Evolutionary conservation across 768 basidiomycete genomes (phyloP), one percentile per base, ranked within the genome.

Genomic region (Strobilomyces echinocephalus): DNA sequence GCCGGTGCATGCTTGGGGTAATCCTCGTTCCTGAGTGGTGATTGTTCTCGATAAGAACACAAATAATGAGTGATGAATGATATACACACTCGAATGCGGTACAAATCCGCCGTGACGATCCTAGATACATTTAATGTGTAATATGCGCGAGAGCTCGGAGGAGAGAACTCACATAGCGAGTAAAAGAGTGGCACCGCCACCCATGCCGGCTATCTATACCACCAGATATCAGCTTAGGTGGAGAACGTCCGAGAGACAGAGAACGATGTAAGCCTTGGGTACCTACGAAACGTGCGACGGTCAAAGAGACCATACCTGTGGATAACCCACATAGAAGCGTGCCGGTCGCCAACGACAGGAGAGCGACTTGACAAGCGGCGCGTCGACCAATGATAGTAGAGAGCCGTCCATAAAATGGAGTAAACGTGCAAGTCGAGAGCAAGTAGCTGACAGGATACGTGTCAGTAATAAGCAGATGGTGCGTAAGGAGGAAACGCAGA

Each of bases 381-480:
- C 80, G 75, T 6, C 30, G 30, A 30, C 30, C 30, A 9, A 30
- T 2, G 30, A 30, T 30, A 30, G 30, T 30, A 30, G 80, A 86
- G 6, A 91, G 73, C 4, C 88, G 80, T 21, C 88, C 88, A 63
- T 90, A 91, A 6, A 91, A 73, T 0, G 87, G 88, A 0, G 88
- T 90, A 57, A 90, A 90, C 3, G 88, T 87, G 66, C 85, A 87
- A 4, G 81, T 85, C 4, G 88, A 85, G 14, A 91, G 78, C 8
- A 91, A 70, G 67, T 87, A 90, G 28, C 53, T 59, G 41, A 53
- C 5, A 41, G 30, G 26, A 34, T 16, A 15, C 8, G 4, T 16
- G 24, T 24, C 24, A 24, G 24, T 24, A 4, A 10, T 43, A 14
- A 12, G 15, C 16, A 9, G 14, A 15, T 28, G 42, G 15, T 15